Conservation (phyloP, 2,329 filamentous ascomycete species). For the Xenosphaeropsis pyriputrescens region DNA sequence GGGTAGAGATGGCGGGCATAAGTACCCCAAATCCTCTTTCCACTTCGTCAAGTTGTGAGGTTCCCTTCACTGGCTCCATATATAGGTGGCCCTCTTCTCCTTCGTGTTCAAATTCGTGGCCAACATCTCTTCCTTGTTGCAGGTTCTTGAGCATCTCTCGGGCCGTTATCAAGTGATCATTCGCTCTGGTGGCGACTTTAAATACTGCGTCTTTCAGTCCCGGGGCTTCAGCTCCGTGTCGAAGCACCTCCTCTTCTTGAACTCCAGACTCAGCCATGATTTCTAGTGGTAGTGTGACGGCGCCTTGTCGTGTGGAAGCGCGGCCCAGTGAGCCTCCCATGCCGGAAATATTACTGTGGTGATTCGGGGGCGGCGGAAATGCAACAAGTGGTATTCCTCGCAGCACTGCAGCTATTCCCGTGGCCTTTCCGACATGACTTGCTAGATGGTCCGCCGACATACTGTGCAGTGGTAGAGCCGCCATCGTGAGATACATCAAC, state of each 20-base stretch:
- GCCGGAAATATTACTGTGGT: constrained; percentile 32
- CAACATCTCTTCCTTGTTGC: constrained; percentile 56
- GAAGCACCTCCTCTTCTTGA: constrained; percentile 78
- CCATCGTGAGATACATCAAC: constrained; percentile 75
- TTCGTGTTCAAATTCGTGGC: constrained; percentile 81
- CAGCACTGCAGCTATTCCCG: constrained; percentile 75
- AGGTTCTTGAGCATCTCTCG: constrained; percentile 81
- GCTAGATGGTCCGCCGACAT: constrained; percentile 84
- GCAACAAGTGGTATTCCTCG: constrained; percentile 80
- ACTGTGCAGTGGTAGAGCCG: constrained; percentile 63
- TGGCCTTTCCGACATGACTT: constrained; percentile 88
- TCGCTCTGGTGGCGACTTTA: constrained; percentile 79
- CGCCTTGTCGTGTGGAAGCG: constrained; percentile 34
- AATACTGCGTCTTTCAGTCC: constrained; percentile 86
- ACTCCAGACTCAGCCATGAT: constrained; percentile 73
- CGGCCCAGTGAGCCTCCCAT: constrained; percentile 22
- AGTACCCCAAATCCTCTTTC: constrained; percentile 65
- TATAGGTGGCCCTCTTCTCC: constrained; percentile 56
- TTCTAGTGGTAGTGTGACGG: constrained; percentile 73
- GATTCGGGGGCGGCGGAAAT: constrained; percentile 48
- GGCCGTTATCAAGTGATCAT: constrained; percentile 89
- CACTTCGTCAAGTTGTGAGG: constrained; percentile 30
- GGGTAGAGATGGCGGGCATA: constrained; percentile 64
- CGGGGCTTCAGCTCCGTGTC: constrained; percentile 60
- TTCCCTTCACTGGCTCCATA: constrained; percentile 23